These are phyloP conservation scores for Penicillium robsamsonii DNA, from an alignment of 495 filamentous ascomycete species.

Conservation along the genomic window DNA sequence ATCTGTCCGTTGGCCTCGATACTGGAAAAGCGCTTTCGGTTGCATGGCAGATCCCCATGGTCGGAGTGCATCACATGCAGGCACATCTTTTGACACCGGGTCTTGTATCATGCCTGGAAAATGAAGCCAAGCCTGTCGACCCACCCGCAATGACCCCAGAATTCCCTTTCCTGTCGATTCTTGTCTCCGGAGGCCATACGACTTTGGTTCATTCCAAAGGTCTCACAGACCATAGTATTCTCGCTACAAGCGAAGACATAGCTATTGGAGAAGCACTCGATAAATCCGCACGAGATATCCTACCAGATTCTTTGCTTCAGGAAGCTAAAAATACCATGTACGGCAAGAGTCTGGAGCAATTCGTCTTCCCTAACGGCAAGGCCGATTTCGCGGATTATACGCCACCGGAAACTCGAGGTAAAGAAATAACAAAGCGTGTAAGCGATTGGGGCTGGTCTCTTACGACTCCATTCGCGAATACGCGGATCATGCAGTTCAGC, in stretches of 20 bases:
- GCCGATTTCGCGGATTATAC: slow-evolving; percentile 54
- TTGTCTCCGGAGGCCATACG: slow-evolving; percentile 93
- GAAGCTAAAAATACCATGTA: slow-evolving; percentile 62
- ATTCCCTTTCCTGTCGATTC: slow-evolving; percentile 84
- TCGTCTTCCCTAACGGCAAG: slow-evolving; percentile 64
- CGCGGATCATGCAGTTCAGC: slow-evolving; percentile 54
- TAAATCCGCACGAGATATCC: slow-evolving; percentile 72
- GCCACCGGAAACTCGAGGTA: slow-evolving; percentile 50
- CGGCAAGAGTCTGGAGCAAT: slow-evolving; percentile 64
- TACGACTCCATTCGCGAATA: slow-evolving; percentile 53
- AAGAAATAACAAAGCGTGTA: slow-evolving; percentile 46
- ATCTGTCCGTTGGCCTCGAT: slow-evolving; percentile 72
- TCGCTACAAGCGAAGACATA: slow-evolving; percentile 69
- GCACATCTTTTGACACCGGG: slow-evolving; percentile 87
- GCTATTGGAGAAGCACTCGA: slow-evolving; percentile 85
- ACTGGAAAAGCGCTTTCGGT: slow-evolving; percentile 84
- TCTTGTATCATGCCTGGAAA: slow-evolving; percentile 62
- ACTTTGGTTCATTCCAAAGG: slow-evolving; percentile 70
- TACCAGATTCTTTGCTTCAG: slow-evolving; percentile 54
- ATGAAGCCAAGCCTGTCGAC: neutral
- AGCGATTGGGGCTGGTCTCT: slow-evolving; percentile 58
- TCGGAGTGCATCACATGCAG: slow-evolving; percentile 96
- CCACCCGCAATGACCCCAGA: slow-evolving; percentile 21
- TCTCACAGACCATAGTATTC: slow-evolving; percentile 64
- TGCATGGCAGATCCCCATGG: slow-evolving; percentile 75